Base-by-base conservation (phyloP, 345 rosid genomes). In the Pistacia integerrima region DNA sequence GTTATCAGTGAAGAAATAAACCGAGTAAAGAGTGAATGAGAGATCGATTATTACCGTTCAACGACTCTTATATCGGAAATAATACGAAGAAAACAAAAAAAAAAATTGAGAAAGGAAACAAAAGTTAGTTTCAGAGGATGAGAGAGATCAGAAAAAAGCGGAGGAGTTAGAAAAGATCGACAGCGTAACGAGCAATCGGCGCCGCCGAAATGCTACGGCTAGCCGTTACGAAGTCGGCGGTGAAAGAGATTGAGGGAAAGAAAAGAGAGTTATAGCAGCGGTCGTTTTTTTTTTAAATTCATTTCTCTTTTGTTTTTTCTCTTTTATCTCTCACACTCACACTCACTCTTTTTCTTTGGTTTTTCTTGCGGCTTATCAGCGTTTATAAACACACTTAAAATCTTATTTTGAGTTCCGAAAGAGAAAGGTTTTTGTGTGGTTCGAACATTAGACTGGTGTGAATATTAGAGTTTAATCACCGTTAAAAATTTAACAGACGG, bases 141-240 rank as follows among this genome's bases (percentile, higher is more conserved):
- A 13, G 36, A 48, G 64, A 78, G 67, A 70, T 72, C 84, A 36
- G 60, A 14, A 14, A 33, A 33, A 44, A 48, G 18, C 35, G 73
- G 67, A 71, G 77, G 1, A 49, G 65, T 18, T 20, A 20, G 69
- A 28, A 44, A 54, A 38, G 78, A 78, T 69, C 74, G 66, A 48
- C 74, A 63, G 76, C 11, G 49, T n/a, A 77, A 48, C 28, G 65
- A 14, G 0, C 30, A 65, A 14, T 78, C 48, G 64, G 62, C 77
- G 71, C 77, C 80, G 82, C 84, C 82, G 82, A 64, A 74, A 72
- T 78, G 80, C 60, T 77, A 73, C 75, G 64, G 84, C 74, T 63
- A 88, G 82, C 87, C 85, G 78, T 86, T 85, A 58, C 80, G 75
- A 82, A 69, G 83, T 77, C 88, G 88, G 84, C 84, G 79, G 82